Evolutionary conservation across 2,329 filamentous ascomycete genomes (phyloP).

Genomic region (Plenodomus lindquistii): DNA sequence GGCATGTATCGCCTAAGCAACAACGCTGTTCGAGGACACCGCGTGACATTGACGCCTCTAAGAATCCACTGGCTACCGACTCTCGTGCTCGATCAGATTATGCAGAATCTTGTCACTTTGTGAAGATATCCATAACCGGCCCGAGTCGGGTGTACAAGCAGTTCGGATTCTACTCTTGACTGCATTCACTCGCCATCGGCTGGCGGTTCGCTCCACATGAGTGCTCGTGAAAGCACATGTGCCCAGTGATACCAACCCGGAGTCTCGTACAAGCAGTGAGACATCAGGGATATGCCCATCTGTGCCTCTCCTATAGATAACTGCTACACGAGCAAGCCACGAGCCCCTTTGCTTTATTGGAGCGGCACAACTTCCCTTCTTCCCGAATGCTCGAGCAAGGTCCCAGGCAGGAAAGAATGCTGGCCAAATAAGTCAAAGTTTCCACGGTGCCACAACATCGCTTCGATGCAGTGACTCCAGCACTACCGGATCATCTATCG

Average conservation of each 20-base stretch:
- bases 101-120: background rate
- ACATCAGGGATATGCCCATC: slow-evolving; percentile 1
- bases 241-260: background rate
- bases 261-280: background rate
- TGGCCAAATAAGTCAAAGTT: slow-evolving; percentile 28
- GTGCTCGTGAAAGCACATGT: background rate
- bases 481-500: slow-evolving; percentile 23
- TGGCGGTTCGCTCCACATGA: too few species aligned
- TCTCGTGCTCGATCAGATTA: slow-evolving; percentile 4
- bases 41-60: background rate
- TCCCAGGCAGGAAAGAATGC: slow-evolving; percentile 19
- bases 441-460: slow-evolving; percentile 30
- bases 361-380: slow-evolving; percentile 30
- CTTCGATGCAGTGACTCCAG: slow-evolving; percentile 25
- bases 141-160: slow-evolving; percentile 23
- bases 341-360: slow-evolving; percentile 12
- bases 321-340: slow-evolving; percentile 9
- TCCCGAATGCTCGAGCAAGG: slow-evolving; percentile 25
- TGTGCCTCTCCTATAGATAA: slow-evolving; percentile 6
- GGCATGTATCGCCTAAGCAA: slow-evolving; percentile 7
- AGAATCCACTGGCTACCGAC: slow-evolving; percentile 7
- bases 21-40: background rate
- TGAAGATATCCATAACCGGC: slow-evolving; percentile 43
- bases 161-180: background rate
- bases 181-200: background rate